A percentile compares a stretch with the other conserved stretches of the same genome.
Conservation (phyloP, 768 basidiomycete genomes). For the Strobilomyces echinocephalus region DNA sequence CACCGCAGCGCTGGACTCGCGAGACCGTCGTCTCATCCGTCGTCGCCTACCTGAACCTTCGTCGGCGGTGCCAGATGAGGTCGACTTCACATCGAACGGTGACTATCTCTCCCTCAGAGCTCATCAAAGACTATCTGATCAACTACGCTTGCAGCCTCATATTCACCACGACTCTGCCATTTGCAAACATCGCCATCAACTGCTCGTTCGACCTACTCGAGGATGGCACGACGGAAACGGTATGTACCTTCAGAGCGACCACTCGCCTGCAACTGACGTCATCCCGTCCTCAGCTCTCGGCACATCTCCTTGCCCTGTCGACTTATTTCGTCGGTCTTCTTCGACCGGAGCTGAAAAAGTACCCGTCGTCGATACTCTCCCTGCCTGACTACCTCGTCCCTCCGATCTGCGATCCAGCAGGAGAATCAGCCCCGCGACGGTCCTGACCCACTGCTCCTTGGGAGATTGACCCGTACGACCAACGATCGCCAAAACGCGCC, state of each 20-base stretch:
- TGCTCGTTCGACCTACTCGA: conserved; percentile 78
- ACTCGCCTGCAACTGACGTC: conserved; percentile 26
- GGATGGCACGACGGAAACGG: conserved; percentile 59
- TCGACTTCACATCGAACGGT: conserved; percentile 85
- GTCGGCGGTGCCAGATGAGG: conserved; percentile 31
- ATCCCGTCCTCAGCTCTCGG: conserved; percentile 22
- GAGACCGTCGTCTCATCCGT: conserved; percentile 63
- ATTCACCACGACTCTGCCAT: conserved; percentile 83
- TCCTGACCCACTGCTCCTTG: neutral
- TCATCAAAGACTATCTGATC: conserved; percentile 78
- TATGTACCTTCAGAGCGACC: conserved; percentile 9
- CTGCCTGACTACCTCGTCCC: conserved; percentile 22
- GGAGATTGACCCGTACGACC: conserved; percentile 2
- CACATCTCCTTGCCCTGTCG: conserved; percentile 20
- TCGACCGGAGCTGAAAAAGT: conserved; percentile 26
- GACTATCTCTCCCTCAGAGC: conserved; percentile 81
- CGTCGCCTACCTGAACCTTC: conserved; percentile 59
- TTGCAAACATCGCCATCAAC: conserved; percentile 68
- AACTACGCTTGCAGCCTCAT: conserved; percentile 92
- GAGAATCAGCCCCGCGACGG: neutral
- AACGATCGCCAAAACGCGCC: neutral
- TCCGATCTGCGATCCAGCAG: neutral
- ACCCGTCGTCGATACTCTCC: conserved; percentile 23
- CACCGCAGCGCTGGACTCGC: conserved; percentile 51
- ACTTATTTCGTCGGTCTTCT: conserved; percentile 33